Percentiles rank a stretch among this genome's conserved stretches.
phyloP scores from a whole-genome alignment of 2,329 filamentous ascomycete genomes.

The Colletotrichum sp. region DNA sequence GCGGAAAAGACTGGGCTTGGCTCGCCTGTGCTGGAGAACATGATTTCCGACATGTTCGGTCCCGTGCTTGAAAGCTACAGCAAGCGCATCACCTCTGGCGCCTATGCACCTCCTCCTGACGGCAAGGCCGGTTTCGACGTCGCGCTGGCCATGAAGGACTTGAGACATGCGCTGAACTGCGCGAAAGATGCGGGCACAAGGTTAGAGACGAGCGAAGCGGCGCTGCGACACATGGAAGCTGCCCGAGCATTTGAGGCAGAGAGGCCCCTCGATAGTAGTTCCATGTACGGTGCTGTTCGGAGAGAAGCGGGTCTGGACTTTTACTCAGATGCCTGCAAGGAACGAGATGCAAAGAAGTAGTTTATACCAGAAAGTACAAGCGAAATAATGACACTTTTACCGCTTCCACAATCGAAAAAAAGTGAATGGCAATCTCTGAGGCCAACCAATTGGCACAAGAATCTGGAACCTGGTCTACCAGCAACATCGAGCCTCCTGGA shows the following conservation, averaged over 20 bases:
- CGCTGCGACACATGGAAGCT: not conserved
- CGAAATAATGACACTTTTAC: not conserved
- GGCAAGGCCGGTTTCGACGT: not conserved
- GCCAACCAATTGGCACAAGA: not conserved
- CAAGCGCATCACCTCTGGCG: conserved; percentile 28
- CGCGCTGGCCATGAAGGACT: conserved; percentile 4
- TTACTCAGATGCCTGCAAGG: not conserved
- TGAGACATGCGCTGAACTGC: not conserved
- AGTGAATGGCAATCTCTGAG: not conserved
- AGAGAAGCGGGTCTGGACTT: not conserved
- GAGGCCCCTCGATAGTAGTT: not conserved
- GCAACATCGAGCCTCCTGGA: not conserved
- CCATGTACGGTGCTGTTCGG: not conserved
- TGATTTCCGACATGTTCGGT: conserved; percentile 33
- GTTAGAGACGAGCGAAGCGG: not conserved
- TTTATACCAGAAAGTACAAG: not conserved
- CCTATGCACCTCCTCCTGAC: conserved; percentile 28
- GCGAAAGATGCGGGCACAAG: not conserved
- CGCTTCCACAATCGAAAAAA: not conserved
- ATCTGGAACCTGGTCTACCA: not conserved
- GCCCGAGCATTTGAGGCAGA: not conserved
- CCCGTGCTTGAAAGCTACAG: conserved; percentile 29
- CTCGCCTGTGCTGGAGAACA: conserved; percentile 26
- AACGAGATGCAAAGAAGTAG: not conserved
- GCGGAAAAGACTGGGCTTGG: conserved; percentile 32